Conservation (phyloP, 306 rosid genomes). For the Vigna unguiculata region DNA sequence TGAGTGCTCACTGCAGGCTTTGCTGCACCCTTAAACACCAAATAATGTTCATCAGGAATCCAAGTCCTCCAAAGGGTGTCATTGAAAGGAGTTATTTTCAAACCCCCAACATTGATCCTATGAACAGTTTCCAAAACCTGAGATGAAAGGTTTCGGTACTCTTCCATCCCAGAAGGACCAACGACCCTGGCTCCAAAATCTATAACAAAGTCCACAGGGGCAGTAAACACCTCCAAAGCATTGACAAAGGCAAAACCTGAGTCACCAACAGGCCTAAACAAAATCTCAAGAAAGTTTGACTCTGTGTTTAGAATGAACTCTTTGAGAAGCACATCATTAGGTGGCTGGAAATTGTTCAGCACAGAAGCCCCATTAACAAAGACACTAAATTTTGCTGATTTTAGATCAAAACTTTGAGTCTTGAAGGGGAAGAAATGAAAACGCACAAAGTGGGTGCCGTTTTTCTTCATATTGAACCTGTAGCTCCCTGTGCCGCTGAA, state of each 20-base stretch:
- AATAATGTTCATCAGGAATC: conserved; percentile 83
- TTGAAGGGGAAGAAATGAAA: conserved; percentile 86
- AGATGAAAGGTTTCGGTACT: conserved; percentile 66
- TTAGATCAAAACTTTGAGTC: conserved; percentile 58
- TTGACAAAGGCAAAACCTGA: conserved; percentile 75
- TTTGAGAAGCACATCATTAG: conserved; percentile 52
- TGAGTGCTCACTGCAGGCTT: conserved; percentile 61
- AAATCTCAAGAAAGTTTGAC: conserved; percentile 57
- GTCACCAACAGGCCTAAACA: conserved; percentile 61
- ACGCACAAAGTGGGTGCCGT: conserved; percentile 83
- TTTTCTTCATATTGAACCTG: conserved; percentile 67
- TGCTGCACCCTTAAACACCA: conserved; percentile 73
- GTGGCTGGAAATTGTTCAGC: conserved; percentile 43
- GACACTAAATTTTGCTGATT: conserved; percentile 69
- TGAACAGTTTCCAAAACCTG: conserved; percentile 78
- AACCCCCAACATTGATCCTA: conserved; percentile 94
- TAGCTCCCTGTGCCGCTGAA: conserved; percentile 65
- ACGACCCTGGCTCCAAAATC: conserved; percentile 75
- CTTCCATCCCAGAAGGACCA: conserved; percentile 55
- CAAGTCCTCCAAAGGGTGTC: conserved; percentile 97
- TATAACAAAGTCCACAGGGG: conserved; percentile 74
- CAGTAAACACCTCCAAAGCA: conserved; percentile 83
- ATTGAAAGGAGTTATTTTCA: conserved; percentile 82
- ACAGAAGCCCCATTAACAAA: conserved; percentile 57
- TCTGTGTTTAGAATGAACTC: conserved; percentile 71